Evolutionary conservation across 2,329 filamentous ascomycete species (phyloP), one percentile per base, ranked within the genome.

Genomic region (Cladophialophora immunda): DNA sequence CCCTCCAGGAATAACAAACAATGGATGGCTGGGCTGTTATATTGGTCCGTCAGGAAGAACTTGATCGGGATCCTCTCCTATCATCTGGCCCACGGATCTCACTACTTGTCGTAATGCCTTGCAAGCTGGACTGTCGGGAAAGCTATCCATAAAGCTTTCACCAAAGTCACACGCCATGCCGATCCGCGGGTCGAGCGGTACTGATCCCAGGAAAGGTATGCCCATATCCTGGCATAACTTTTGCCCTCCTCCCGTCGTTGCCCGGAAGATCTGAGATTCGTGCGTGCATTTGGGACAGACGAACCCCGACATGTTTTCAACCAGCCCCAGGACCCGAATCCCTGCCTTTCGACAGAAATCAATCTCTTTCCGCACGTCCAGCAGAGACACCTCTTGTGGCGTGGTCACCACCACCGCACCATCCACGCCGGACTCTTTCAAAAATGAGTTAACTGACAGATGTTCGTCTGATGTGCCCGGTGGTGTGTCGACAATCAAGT

Each of bases 271-370:
- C 77, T 97, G 88, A 74, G 84, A 86, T 74, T 88, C 84, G 63
- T 93, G 89, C 62, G 88, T 92, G 80, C 95, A 99, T 64, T 92
- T 94, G 9, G 94, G 94, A 76, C 95, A 99, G 61, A 99, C 94
- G 74, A 98, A 99, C 3, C 93, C 93, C 66, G 90, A 92, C 95
- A 99, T 99, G 76, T 99, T 99, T 83, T 99, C 95, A 17, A 97
- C 95, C 47, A 99, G 83, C 0, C 95, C 95, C 3, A 99, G 79
- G 6, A 99, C 88, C 56, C 85, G 86, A 72, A 99, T 98, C 3
- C 92, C 93, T 0, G 95, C 95, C 81, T 99, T 99, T 66, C 89
- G 86, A 80, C 96, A 99, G 76, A 99, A 99, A 76, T 99, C 94
- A 66, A 99, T 94, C 80, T 99, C 95, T 81, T 97, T 98, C 72